Evolutionary conservation across 768 basidiomycete species (phyloP), one percentile per base, ranked within the genome.

Genomic region (Lentinus brumalis): DNA sequence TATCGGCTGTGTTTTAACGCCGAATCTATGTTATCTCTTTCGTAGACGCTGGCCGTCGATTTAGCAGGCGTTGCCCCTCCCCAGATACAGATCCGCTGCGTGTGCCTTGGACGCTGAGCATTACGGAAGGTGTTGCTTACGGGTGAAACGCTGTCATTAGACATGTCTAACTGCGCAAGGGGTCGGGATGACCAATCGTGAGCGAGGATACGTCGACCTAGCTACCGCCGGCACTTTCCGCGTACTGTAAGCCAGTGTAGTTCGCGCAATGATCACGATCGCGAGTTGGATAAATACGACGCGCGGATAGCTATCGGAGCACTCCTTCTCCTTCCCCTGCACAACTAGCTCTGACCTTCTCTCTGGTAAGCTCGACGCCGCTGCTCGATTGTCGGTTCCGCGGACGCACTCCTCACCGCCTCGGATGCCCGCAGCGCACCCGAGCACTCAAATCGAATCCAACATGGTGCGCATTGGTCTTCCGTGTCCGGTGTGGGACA

Each of bases 401-500:
- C 46, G 7, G 10, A 26, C 46, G 18, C 7, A 14, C 46, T 11
- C n/a, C n/a, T 11, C 21, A 18, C 46, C 18, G n/a, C 26, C 21
- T 11, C 46, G 12, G 14, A 4, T 9, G 21, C 21, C 46, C 15
- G 44, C 10, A 46, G 46, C 10, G 14, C 8, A 26, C 18, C 10
- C 42, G 42, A 44, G 5, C 18, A 16, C 14, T 18, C 14, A 4
- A 14, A 51, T 30, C 46, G 21, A 16, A 10, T 38, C 44, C 56
- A 62, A 39, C 50, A 67, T 67, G 65, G 65, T 66, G 45, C 57
- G 68, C 46, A 49, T 26, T 26, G 12, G n/a, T 26, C 18, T 30
- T 15, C 46, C 12, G 46, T 26, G 8, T 49, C 8, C 2, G 21
- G 18, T 12, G 21, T 2, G 46, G 26, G 11, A 4, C 21, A 18